Conservation (phyloP, 2,329 filamentous ascomycete genomes). For the Mycogone perniciosa region DNA sequence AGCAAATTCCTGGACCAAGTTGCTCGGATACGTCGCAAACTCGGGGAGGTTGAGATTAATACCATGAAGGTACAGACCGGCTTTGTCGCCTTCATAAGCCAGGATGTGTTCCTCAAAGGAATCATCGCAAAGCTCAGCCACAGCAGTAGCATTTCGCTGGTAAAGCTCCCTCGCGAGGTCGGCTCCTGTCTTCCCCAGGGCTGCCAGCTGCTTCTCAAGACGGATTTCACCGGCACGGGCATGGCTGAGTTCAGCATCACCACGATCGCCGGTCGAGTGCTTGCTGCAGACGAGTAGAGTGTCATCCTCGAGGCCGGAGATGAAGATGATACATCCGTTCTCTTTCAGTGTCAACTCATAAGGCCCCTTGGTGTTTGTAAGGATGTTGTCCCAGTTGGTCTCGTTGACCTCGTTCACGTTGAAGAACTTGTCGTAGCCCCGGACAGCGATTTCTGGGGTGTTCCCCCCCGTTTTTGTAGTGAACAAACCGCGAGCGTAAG, state of each 20-base stretch:
- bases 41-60: constrained; percentile 93
- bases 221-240: constrained; percentile 76
- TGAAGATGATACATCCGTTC: constrained; percentile 99
- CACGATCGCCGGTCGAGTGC: constrained; percentile 82
- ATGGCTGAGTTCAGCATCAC: constrained; percentile 69
- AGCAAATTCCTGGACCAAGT: constrained; percentile 82
- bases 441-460: constrained; percentile 69
- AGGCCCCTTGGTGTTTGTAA: constrained; percentile 68
- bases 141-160: constrained; percentile 81
- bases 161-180: constrained; percentile 74
- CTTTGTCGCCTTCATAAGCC: constrained; percentile 72
- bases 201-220: constrained; percentile 71
- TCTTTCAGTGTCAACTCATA: constrained; percentile 97
- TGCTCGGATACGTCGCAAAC: constrained; percentile 79
- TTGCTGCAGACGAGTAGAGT: constrained; percentile 97
- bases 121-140: constrained; percentile 95
- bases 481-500: constrained; percentile 89
- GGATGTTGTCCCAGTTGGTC: constrained; percentile 78
- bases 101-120: constrained; percentile 95
- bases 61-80: constrained; percentile 91
- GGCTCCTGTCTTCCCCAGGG: constrained; percentile 68
- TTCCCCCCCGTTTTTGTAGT: constrained; percentile 65
- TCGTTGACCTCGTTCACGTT: constrained; percentile 76
- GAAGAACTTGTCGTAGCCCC: constrained; percentile 99
- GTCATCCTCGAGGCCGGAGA: constrained; percentile 83